Base-by-base conservation (phyloP, 495 filamentous ascomycete species). In the Hypomontagnella monticulosa region DNA sequence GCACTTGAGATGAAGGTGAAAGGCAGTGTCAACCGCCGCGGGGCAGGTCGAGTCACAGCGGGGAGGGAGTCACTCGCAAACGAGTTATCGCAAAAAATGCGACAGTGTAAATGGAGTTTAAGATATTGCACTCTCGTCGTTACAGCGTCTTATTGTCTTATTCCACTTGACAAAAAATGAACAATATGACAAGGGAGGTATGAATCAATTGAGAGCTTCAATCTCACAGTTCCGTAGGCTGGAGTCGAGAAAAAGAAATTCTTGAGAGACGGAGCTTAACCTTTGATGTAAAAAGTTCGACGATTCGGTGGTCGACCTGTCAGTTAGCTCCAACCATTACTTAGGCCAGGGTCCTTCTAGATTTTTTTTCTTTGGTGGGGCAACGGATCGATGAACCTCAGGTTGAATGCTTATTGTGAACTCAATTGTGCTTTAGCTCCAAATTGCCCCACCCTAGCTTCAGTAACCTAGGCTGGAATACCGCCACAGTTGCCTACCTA, bases 21-120 rank as follows among this genome's bases (percentile, higher is more conserved):
- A 30, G 20, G 30, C 9, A 43, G 34, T 59, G 15, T n/a, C 30
- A 15, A 38, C 50, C 30, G 49, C n/a, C 46, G 62, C 62, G 62
- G 62, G 62, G 62, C 55, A 65, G 41, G 34, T 49, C 0, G 27
- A 53, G 48, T 59, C 38, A 36, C 54, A 54, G 48, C 49, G 55
- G 55, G 55, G 61, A 64, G 61, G 52, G 34, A 64, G 61, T 58
- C 43, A 64, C 61, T 40, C 36, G 44, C 37, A 37, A 44, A 58
- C 9, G 5, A 54, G 47, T 27, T 14, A 16, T 48, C 48, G 20
- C 50, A 20, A 18, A 18, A 9, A 18, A 48, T 59, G 42, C 27
- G 38, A 65, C 42, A 40, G 30, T 20, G 48, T 34, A 11, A 14
- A 53, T 19, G 16, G 38, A 3, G 43, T 42, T 36, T 19, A n/a